Percentiles rank a stretch among this genome's conserved stretches.
Evolutionary conservation across 225 moss, liverwort and hornwort species (phyloP).

Genomic region (Asterella californica): DNA sequence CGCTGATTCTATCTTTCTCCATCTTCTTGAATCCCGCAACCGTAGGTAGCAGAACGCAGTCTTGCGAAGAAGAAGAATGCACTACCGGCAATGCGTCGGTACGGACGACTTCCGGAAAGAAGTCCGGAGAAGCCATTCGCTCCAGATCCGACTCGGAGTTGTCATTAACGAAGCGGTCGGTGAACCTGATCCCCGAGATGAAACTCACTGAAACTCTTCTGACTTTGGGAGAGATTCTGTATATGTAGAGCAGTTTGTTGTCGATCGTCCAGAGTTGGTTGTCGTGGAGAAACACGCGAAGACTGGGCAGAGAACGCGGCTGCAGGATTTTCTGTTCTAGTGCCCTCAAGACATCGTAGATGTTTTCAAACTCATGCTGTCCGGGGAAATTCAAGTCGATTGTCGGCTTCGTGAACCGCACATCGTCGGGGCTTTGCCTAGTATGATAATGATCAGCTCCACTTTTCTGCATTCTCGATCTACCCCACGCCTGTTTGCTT

Average conservation of each 20-base stretch:
- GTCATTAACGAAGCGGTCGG: slow-evolving; percentile 24
- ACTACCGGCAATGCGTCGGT: not conserved
- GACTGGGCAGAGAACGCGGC: slow-evolving; percentile 31
- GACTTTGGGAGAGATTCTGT: slow-evolving; percentile 40
- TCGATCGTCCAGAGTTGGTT: slow-evolving; percentile 39
- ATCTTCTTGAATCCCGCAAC: slow-evolving; percentile 19
- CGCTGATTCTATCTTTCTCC: slow-evolving; percentile 15
- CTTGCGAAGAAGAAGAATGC: not conserved
- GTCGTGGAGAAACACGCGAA: slow-evolving; percentile 30
- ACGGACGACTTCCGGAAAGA: slow-evolving; percentile 34
- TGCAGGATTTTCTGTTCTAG: slow-evolving; percentile 25
- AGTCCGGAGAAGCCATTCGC: slow-evolving; percentile 33
- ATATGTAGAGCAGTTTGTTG: slow-evolving; percentile 40
- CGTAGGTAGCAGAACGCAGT: slow-evolving; percentile 3
- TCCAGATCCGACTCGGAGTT: slow-evolving; percentile 17
- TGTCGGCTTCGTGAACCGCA: slow-evolving; percentile 34
- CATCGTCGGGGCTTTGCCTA: slow-evolving; percentile 38
- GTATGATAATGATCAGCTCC: slow-evolving; percentile 22
- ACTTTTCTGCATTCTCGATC: slow-evolving; percentile 17
- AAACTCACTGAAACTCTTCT: slow-evolving; percentile 25
- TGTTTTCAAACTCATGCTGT: slow-evolving; percentile 31
- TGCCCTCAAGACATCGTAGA: slow-evolving; percentile 34
- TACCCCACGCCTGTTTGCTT: not conserved
- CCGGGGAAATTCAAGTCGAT: slow-evolving; percentile 33
- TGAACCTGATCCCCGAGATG: slow-evolving; percentile 19